A percentile compares a stretch with the other conserved stretches of the same genome.
Evolutionary conservation across 345 rosid species (phyloP).

Genomic region (Mercurialis annua): DNA sequence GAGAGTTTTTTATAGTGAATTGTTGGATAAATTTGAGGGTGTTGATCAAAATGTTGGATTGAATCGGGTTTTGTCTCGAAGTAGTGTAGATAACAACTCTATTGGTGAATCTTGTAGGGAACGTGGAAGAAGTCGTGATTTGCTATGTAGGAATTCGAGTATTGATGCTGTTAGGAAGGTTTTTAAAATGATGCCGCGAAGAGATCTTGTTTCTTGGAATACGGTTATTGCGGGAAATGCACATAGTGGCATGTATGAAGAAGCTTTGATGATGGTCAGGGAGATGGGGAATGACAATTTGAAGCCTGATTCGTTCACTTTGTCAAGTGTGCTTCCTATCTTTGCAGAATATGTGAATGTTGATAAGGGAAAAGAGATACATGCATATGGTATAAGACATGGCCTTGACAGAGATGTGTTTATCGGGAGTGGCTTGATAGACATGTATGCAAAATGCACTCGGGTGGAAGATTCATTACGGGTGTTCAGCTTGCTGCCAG

Average conservation of each 20-base stretch:
- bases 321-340: constrained; percentile 73
- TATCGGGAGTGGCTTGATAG: constrained; percentile 71
- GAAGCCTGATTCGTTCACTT: constrained; percentile 75
- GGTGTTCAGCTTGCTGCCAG: constrained; percentile 44
- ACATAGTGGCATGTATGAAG: constrained; percentile 59
- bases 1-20: constrained; percentile 11
- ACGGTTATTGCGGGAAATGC: constrained; percentile 68
- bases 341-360: constrained; percentile 62
- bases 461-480: constrained; percentile 44
- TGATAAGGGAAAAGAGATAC: constrained; percentile 73
- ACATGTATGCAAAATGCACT: constrained; percentile 76
- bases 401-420: constrained; percentile 46
- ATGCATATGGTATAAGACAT: constrained; percentile 66
- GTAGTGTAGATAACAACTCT: not conserved
- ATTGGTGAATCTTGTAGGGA: not conserved
- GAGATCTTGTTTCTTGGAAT: constrained; percentile 82
- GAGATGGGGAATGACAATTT: constrained; percentile 51
- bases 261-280: constrained; percentile 63
- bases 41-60: not conserved
- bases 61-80: not conserved
- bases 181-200: constrained; percentile 66
- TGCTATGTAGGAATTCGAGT: not conserved
- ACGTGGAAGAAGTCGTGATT: not conserved
- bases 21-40: not conserved
- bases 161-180: constrained; percentile 50